These are phyloP conservation scores for Sporisorium exsertum DNA, from an alignment of 1,284 basidiomycete species.

Conservation along the genomic window DNA sequence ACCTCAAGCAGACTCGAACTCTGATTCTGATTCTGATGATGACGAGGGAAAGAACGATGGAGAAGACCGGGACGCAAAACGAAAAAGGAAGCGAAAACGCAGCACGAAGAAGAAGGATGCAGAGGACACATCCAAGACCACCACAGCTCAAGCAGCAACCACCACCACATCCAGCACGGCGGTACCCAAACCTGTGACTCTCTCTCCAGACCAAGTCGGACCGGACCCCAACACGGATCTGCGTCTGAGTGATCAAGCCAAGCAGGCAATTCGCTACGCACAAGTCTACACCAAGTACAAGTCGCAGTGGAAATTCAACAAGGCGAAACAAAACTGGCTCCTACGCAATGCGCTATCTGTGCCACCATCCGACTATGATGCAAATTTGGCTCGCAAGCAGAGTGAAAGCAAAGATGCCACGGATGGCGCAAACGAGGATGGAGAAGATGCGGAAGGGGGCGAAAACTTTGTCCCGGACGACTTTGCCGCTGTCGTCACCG, in stretches of 20 bases:
- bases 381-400: conserved; percentile 30
- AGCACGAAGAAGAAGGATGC: conserved; percentile 23
- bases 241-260: conserved; percentile 47
- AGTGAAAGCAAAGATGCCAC: conserved; percentile 8
- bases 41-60: conserved; percentile 13
- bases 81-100: conserved; percentile 51
- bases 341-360: conserved; percentile 45
- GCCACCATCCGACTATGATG: conserved; percentile 42
- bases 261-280: conserved; percentile 50
- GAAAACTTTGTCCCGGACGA: conserved; percentile 50
- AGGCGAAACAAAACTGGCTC: conserved; percentile 56
- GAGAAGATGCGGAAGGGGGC: conserved; percentile 36
- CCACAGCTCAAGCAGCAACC: conserved; percentile 4
- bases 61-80: conserved; percentile 31
- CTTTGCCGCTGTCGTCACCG: conserved; percentile 38
- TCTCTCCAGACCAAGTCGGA: conserved; percentile 26
- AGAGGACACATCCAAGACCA: not conserved
- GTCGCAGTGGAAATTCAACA: conserved; percentile 56
- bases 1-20: not conserved
- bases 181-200: conserved; percentile 2
- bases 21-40: conserved; percentile 16
- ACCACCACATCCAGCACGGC: not conserved
- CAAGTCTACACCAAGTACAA: conserved; percentile 38
- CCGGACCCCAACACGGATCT: conserved; percentile 42
- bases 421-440: conserved; percentile 5